phyloP scores from a whole-genome alignment of 2,329 filamentous ascomycete genomes.

The Periconia macrospinosa region DNA sequence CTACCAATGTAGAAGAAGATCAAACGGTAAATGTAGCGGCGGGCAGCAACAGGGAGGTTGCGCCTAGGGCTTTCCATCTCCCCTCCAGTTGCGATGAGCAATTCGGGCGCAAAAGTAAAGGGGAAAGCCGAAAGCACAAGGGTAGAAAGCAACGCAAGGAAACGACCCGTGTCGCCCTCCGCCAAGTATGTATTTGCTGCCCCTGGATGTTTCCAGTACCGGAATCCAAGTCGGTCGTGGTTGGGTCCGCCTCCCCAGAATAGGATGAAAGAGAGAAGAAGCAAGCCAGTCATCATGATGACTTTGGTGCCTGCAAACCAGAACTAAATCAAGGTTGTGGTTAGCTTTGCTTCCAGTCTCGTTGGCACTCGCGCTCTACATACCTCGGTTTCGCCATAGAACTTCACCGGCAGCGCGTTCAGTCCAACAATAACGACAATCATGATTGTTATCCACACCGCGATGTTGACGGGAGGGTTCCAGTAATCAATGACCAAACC shows the following conservation, averaged over 20 bases:
- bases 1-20: conserved; percentile 63
- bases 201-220: conserved; percentile 60
- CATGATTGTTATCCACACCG: conserved; percentile 42
- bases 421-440: conserved; percentile 38
- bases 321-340: conserved; percentile 12
- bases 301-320: conserved; percentile 38
- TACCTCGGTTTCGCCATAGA: conserved; percentile 40
- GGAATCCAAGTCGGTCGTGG: conserved; percentile 56
- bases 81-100: conserved; percentile 55
- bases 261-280: conserved; percentile 57
- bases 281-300: conserved; percentile 47
- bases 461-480: conserved; percentile 35
- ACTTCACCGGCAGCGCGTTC: conserved; percentile 40
- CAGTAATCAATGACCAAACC: conserved; percentile 43
- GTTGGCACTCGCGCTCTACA: background rate
- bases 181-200: conserved; percentile 56
- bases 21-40: conserved; percentile 65
- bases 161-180: conserved; percentile 51
- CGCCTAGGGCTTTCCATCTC: conserved; percentile 62
- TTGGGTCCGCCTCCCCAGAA: conserved; percentile 60
- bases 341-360: background rate
- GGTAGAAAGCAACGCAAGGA: conserved; percentile 56
- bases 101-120: conserved; percentile 57
- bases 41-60: conserved; percentile 61
- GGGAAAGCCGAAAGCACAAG: conserved; percentile 56